These are phyloP conservation scores for Cystobasidium tubakii DNA, from an alignment of 768 basidiomycete genomes.

Conservation along the genomic window DNA sequence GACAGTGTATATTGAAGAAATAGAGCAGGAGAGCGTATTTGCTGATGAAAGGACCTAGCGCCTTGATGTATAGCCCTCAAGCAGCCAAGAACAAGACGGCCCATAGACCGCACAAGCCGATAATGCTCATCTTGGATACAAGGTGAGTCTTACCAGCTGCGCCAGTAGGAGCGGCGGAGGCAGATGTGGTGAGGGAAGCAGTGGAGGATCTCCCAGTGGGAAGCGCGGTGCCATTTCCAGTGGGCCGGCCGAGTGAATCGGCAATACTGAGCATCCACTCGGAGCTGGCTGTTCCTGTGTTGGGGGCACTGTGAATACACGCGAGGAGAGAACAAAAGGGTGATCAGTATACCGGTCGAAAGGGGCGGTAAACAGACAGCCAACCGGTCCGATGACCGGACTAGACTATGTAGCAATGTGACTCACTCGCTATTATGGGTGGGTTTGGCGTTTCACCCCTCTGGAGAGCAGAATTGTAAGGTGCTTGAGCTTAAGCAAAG, in stretches of 20 bases:
- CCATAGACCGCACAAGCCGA: background rate
- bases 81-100: background rate
- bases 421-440: background rate
- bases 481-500: background rate
- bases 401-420: too few species aligned
- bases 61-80: background rate
- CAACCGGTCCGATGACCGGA: too few species aligned
- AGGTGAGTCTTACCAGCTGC: background rate
- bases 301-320: background rate
- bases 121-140: background rate
- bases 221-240: background rate
- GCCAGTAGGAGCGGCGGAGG: background rate
- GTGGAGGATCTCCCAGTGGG: background rate
- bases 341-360: too few species aligned
- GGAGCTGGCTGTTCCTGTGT: background rate
- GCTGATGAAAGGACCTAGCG: too few species aligned
- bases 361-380: too few species aligned
- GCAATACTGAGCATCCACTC: too few species aligned
- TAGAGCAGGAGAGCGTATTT: too few species aligned
- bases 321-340: too few species aligned
- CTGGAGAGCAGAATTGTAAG: constrained; percentile 1
- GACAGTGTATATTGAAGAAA: too few species aligned
- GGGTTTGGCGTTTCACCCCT: constrained; percentile 13
- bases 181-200: background rate
- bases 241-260: background rate